Conservation (phyloP, 495 filamentous ascomycete genomes). For the Penicillium waksmanii region DNA sequence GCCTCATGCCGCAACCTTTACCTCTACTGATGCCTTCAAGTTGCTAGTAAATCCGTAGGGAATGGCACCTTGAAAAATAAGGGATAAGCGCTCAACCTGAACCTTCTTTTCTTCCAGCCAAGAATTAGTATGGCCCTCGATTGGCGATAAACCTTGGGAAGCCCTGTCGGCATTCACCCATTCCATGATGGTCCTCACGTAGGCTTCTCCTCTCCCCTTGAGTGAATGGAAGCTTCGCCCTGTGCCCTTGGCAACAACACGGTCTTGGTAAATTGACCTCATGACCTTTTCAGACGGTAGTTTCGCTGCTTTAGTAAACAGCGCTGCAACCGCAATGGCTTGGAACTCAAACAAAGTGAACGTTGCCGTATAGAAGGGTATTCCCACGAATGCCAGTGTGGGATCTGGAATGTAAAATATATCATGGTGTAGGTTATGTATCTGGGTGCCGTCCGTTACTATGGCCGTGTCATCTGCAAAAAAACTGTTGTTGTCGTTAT, state of each 20-base stretch:
- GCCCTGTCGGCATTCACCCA: slow-evolving; percentile 55
- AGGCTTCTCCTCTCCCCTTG: slow-evolving; percentile 54
- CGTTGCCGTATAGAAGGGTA: slow-evolving; percentile 62
- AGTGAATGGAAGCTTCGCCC: slow-evolving; percentile 60
- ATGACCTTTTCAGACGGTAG: slow-evolving; percentile 54
- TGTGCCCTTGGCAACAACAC: slow-evolving; percentile 45
- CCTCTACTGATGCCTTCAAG: slow-evolving; percentile 5
- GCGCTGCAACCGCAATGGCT: slow-evolving; percentile 59
- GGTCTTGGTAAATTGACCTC: slow-evolving; percentile 54
- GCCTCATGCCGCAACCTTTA: slow-evolving; percentile 14
- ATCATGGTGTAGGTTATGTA: slow-evolving; percentile 71
- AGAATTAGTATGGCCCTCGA: slow-evolving; percentile 50
- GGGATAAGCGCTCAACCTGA: slow-evolving; percentile 31
- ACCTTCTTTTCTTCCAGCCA: slow-evolving; percentile 44
- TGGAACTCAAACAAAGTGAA: slow-evolving; percentile 71
- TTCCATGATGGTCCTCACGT: slow-evolving; percentile 55
- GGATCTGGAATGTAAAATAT: slow-evolving; percentile 71
- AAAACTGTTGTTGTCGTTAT: slow-evolving; percentile 41
- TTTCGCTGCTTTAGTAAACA: slow-evolving; percentile 54
- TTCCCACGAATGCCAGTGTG: slow-evolving; percentile 62
- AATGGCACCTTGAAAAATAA: slow-evolving; percentile 16
- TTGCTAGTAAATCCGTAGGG: slow-evolving; percentile 5
- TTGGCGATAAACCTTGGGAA: slow-evolving; percentile 27
- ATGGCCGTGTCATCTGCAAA: slow-evolving; percentile 52
- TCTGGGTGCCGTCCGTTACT: slow-evolving; percentile 64